These are phyloP conservation scores for Candida easanensis DNA, from an alignment of 805 yeast species.

Conservation along the genomic window DNA sequence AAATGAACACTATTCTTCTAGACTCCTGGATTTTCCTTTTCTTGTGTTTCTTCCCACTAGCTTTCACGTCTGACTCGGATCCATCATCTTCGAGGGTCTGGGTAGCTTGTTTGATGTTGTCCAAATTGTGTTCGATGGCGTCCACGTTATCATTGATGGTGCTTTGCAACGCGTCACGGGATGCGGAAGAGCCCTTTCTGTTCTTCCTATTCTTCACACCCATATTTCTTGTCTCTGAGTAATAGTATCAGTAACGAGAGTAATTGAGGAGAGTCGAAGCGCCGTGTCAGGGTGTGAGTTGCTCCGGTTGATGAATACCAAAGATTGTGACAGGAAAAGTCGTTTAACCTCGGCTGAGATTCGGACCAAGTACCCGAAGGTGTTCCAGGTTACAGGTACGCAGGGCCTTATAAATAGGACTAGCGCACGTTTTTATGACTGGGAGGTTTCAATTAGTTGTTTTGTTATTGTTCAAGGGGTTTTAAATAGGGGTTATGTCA, in stretches of 20 bases:
- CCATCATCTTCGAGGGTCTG: constrained; percentile 1
- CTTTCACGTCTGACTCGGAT: neutral
- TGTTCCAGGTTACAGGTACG: no score
- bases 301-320: no score
- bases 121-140: constrained; percentile 18
- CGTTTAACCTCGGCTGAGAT: no score
- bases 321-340: no score
- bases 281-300: no score
- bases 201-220: constrained; percentile 1
- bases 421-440: no score
- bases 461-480: no score
- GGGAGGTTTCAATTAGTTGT: no score
- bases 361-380: no score
- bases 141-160: constrained; percentile 17
- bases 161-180: constrained; percentile 8
- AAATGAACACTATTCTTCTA: constrained; percentile 55
- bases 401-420: no score
- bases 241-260: neutral
- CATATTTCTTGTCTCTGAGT: constrained; percentile 1
- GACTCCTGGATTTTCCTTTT: constrained; percentile 28
- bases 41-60: neutral
- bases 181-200: neutral
- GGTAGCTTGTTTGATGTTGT: constrained; percentile 15
- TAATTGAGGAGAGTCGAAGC: neutral
- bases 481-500: no score